phyloP scores from a whole-genome alignment of 306 rosid species.

The Begonia peltatifolia region DNA sequence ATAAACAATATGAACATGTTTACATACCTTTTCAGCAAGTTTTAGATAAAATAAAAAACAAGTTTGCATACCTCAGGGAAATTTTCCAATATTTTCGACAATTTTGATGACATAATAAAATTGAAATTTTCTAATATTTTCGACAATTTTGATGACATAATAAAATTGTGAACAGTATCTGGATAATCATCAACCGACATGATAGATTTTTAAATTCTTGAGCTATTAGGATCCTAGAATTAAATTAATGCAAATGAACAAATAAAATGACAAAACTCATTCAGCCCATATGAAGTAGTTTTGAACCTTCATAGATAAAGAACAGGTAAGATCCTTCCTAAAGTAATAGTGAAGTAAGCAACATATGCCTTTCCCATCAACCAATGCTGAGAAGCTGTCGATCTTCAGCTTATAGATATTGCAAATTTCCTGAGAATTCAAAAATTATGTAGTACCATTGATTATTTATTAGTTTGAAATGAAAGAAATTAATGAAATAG shows the following conservation, averaged over 20 bases:
- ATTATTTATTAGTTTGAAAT: too few relatives aligned
- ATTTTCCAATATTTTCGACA: slow-evolving; percentile 58
- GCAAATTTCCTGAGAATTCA: slow-evolving; percentile 54
- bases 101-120: slow-evolving; percentile 69
- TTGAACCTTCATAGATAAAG: slow-evolving; percentile 53
- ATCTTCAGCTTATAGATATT: slow-evolving; percentile 42
- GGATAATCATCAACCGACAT: slow-evolving; percentile 48
- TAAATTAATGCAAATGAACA: slow-evolving; percentile 6
- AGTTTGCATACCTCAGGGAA: slow-evolving; percentile 62
- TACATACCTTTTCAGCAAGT: too few relatives aligned
- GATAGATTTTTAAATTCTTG: slow-evolving; percentile 45
- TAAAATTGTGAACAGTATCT: slow-evolving; percentile 78
- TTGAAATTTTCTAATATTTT: too few relatives aligned
- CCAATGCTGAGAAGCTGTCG: slow-evolving; percentile 45
- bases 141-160: slow-evolving; percentile 71
- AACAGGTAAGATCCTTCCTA: slow-evolving; percentile 56
- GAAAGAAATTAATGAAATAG: neutral
- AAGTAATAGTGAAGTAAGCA: slow-evolving; percentile 88
- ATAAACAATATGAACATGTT: neutral
- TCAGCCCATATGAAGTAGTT: slow-evolving; percentile 1
- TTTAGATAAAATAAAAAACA: too few relatives aligned
- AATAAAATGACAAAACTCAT: neutral
- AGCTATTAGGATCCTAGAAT: slow-evolving; percentile 36
- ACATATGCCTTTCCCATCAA: slow-evolving; percentile 96
- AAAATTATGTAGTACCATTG: slow-evolving; percentile 1